Conservation (phyloP, 1,284 basidiomycete species). For the Fistulina hepatica region DNA sequence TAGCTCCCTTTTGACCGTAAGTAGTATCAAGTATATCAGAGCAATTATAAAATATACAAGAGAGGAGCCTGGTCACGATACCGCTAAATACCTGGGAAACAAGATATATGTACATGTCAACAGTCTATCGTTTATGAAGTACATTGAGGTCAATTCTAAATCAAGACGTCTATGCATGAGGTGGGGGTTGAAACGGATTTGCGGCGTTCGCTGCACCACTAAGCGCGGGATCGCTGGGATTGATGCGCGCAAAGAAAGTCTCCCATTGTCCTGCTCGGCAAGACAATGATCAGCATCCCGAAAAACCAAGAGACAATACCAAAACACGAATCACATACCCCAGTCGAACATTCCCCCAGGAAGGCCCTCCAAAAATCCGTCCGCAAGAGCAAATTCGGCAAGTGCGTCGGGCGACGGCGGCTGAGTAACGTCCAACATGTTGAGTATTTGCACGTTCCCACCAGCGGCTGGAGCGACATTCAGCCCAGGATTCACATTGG, state of each 20-base stretch:
- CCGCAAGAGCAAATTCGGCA: slow-evolving; percentile 55
- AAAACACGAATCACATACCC: slow-evolving; percentile 37
- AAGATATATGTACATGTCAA: neutral
- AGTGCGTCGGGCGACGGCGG: slow-evolving; percentile 34
- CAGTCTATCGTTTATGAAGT: neutral
- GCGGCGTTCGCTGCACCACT: slow-evolving; percentile 8
- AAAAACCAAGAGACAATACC: slow-evolving; percentile 6
- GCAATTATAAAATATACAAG: slow-evolving; percentile 3
- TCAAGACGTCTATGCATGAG: too few species aligned
- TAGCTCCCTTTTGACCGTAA: too few species aligned
- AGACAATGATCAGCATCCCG: slow-evolving; percentile 1
- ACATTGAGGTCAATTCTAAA: neutral
- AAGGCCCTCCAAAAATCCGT: slow-evolving; percentile 69
- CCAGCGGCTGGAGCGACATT: slow-evolving; percentile 30
- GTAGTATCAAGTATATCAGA: too few species aligned
- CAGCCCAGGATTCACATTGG: slow-evolving; percentile 59
- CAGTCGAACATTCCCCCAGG: slow-evolving; percentile 85
- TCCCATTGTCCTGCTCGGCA: slow-evolving; percentile 59
- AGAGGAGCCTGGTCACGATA: neutral
- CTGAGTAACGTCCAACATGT: slow-evolving; percentile 51
- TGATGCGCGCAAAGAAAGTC: slow-evolving; percentile 48
- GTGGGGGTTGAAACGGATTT: slow-evolving; percentile 1
- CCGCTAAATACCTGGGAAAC: neutral
- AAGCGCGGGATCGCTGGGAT: slow-evolving; percentile 11
- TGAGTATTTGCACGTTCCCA: slow-evolving; percentile 63